Evolutionary conservation across 176 grass and related monocot genomes (phyloP), one percentile per base, ranked within the genome.

Genomic region (Oropetium thomaeum): DNA sequence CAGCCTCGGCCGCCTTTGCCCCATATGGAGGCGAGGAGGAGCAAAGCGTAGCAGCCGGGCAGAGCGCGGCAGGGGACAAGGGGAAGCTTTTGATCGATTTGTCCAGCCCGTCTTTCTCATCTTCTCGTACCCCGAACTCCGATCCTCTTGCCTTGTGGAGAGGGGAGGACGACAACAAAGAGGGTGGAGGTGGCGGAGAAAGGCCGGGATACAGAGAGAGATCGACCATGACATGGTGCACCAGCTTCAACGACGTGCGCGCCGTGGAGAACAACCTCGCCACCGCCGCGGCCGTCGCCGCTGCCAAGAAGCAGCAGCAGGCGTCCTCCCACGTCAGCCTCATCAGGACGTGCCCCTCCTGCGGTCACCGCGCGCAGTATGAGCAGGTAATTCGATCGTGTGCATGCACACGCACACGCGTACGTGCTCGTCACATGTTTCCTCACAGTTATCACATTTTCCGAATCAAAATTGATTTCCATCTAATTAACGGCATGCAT

Each of bases 181-280:
- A n/a, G n/a, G n/a, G n/a, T n/a, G n/a, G n/a, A n/a, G n/a, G n/a
- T 26, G 61, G 15, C 17, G n/a, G 13, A 26, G 2, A 10, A 41
- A 40, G 37, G 68, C 8, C 15, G 27, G 19, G 5, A 43, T 30
- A 66, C 57, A 67, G 79, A 90, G 54, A 42, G 48, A 16, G 73
- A 41, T 40, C 12, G 25, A 87, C 65, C 53, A 96, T 96, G 93
- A 87, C 89, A 87, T 96, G 93, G 93, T 87, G 93, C 89, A 96
- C 80, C 40, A 90, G 78, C 82, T 92, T 86, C 79, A 88, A 83
- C 67, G 89, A 92, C 81, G 90, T 82, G 58, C 84, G 83, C 40
- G 86, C 83, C 79, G 82, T 89, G 69, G 86, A 92, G 65, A 96
- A 87, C 62, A 87, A 83, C 77, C 85, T 88, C 69, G 76, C 73